These are phyloP conservation scores for Rusavskia elegans DNA, from an alignment of 495 filamentous ascomycete species.

Conservation along the genomic window DNA sequence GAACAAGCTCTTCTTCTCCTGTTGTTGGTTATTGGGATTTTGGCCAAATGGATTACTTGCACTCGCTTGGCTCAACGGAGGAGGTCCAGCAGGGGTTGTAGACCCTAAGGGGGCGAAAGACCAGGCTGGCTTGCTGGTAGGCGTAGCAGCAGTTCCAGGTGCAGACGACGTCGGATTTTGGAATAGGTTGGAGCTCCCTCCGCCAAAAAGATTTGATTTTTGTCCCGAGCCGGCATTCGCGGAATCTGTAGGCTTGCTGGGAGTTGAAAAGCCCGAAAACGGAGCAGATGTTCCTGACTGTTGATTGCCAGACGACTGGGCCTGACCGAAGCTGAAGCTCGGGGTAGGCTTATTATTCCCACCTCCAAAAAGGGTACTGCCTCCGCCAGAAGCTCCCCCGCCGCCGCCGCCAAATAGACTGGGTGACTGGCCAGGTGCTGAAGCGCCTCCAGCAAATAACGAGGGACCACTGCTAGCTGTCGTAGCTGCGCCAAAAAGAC, in stretches of 20 bases:
- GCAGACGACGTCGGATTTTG: slow-evolving; percentile 5
- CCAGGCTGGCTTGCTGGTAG: slow-evolving; percentile 11
- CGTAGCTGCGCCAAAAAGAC: neutral
- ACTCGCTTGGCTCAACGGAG: slow-evolving; percentile 9
- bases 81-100: slow-evolving; percentile 25
- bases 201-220: slow-evolving; percentile 32
- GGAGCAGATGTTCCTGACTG: slow-evolving; percentile 14
- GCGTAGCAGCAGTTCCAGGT: slow-evolving; percentile 9
- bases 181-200: neutral
- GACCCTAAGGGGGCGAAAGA: slow-evolving; percentile 11
- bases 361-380: neutral
- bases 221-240: slow-evolving; percentile 21
- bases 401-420: neutral
- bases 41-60: no score
- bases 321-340: slow-evolving; percentile 27
- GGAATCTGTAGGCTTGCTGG: slow-evolving; percentile 24
- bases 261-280: slow-evolving; percentile 14
- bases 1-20: neutral
- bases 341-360: slow-evolving; percentile 1
- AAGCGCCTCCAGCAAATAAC: no score
- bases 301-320: slow-evolving; percentile 11
- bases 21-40: neutral
- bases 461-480: neutral
- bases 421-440: neutral
- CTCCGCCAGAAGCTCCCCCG: neutral